These are phyloP conservation scores for Cercophora samala DNA, from an alignment of 495 filamentous ascomycete species.

Conservation along the genomic window DNA sequence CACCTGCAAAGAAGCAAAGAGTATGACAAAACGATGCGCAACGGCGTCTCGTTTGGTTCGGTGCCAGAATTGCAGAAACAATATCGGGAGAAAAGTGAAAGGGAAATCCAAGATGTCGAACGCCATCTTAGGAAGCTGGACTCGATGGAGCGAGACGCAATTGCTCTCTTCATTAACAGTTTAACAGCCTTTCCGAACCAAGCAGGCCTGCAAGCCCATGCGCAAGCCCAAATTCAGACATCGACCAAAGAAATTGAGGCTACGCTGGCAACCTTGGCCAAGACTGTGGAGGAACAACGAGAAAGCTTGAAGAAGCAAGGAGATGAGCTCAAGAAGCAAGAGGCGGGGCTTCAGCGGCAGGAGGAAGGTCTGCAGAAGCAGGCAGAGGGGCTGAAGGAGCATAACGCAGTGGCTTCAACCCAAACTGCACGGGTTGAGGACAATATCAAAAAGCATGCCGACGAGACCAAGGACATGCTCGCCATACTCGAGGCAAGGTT, in stretches of 20 bases:
- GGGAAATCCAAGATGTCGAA: constrained; percentile 4
- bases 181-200: constrained; percentile 2
- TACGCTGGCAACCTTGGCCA: not conserved
- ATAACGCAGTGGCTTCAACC: not conserved
- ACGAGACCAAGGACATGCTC: not conserved
- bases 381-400: not conserved
- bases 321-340: not conserved
- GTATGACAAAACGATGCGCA: constrained; percentile 24
- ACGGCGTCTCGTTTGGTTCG: constrained; percentile 33
- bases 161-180: not conserved
- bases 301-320: not conserved
- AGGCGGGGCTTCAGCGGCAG: not conserved
- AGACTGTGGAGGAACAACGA: not conserved
- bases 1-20: constrained; percentile 21
- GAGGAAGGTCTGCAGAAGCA: not conserved
- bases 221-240: not conserved
- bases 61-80: constrained; percentile 31
- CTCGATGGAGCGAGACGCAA: not conserved
- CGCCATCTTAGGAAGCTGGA: constrained; percentile 5
- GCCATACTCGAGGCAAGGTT: not conserved
- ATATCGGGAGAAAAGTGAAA: constrained; percentile 11
- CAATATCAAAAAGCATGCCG: not conserved
- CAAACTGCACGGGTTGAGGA: not conserved
- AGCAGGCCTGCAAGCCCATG: not conserved
- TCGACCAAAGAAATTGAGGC: constrained; percentile 10